Evolutionary conservation across 2,329 filamentous ascomycete species (phyloP), one percentile per base, ranked within the genome.

Genomic region (Claviceps lovelessii): DNA sequence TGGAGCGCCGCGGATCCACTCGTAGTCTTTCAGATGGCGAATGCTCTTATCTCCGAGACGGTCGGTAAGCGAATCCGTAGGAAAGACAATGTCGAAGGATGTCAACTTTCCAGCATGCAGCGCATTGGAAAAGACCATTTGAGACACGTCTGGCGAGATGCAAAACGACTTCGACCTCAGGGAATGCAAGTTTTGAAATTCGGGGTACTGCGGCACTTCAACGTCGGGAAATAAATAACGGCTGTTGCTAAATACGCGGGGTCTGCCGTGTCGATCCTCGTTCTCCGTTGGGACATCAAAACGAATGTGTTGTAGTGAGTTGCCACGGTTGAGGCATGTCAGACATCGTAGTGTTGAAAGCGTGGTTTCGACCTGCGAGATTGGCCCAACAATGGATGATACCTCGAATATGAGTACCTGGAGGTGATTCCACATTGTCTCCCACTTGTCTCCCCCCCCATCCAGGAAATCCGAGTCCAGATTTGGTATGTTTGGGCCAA

Each of bases 81-180:
- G 67, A 54, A 72, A 72, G 2, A 67, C 63, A 19, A 72, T 63
- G 54, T 71, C 70, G 15, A 72, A 61, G 0, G 65, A 65, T 35
- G 64, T 60, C 4, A 73, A 60, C 15, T 61, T 66, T 28, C 63
- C 61, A 1, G 58, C 56, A 17, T 55, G 50, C 15, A 72, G 53
- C 10, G 68, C 55, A 17, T 59, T 54, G 10, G 56, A 54, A 19
- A 71, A 60, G 10, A 65, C 55, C 1, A 54, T 57, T 39, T 61
- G 56, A 8, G 67, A 61, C 6, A 55, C 60, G 13, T 55, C 33
- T 5, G 67, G 64, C 1, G 61, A 54, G 19, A 67, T 57, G 19
- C 62, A 55, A 23, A 63, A 60, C 1, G 60, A 57, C 5, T 60
- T 59, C 1, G 70, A 60, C 7, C 67, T 62, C 11, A 71, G 44